Percentiles rank a stretch among this genome's conserved stretches.
Conservation (phyloP, 2,329 filamentous ascomycete species). For the Neonectria coccinea region DNA sequence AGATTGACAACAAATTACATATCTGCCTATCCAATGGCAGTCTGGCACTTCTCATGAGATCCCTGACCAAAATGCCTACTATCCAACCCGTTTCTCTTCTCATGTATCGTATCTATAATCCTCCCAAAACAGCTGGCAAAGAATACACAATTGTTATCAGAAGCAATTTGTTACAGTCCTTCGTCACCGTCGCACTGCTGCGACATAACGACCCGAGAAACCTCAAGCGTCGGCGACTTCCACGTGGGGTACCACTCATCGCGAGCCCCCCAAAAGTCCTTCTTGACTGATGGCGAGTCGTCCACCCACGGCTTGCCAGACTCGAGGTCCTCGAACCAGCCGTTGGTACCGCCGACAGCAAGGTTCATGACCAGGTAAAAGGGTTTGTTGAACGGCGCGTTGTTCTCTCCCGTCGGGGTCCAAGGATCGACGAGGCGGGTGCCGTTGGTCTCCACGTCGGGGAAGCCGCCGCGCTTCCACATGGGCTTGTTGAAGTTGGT, state of each 20-base stretch:
- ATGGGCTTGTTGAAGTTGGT: slow-evolving; percentile 77
- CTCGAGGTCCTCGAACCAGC: slow-evolving; percentile 83
- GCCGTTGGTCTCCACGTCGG: slow-evolving; percentile 72
- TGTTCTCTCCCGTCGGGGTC: slow-evolving; percentile 68
- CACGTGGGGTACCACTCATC: slow-evolving; percentile 78
- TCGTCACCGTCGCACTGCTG: slow-evolving; percentile 75
- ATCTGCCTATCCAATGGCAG: neutral
- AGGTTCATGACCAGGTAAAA: slow-evolving; percentile 84
- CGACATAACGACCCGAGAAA: slow-evolving; percentile 78
- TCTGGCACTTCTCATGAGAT: neutral
- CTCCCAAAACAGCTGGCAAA: too few species aligned
- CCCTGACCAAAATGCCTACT: neutral
- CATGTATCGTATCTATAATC: neutral
- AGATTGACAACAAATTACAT: neutral
- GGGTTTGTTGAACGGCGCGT: slow-evolving; percentile 79
- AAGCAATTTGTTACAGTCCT: slow-evolving; percentile 52
- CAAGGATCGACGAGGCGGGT: slow-evolving; percentile 73
- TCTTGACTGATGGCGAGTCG: slow-evolving; percentile 71
- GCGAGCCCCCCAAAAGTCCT: slow-evolving; percentile 80
- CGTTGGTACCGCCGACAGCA: slow-evolving; percentile 81
- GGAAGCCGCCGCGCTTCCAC: slow-evolving; percentile 77
- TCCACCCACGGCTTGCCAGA: slow-evolving; percentile 85
- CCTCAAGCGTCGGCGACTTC: slow-evolving; percentile 74
- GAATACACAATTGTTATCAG: neutral
- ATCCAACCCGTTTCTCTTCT: neutral